Evolutionary conservation across 257 asterid species (phyloP).

Genomic region (Capsicum rhomboideum): DNA sequence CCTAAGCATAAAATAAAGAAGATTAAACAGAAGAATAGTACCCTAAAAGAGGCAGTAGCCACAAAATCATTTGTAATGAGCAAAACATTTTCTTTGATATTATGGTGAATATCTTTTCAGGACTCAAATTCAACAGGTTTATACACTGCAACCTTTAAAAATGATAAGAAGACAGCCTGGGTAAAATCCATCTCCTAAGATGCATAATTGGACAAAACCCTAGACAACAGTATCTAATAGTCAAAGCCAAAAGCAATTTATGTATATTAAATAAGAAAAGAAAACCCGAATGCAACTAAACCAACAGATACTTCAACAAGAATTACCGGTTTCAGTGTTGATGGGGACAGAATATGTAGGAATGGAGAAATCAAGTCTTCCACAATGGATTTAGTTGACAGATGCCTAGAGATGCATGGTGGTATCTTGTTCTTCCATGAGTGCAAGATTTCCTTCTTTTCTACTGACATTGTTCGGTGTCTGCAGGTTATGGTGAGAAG

Average conservation of each 20-base stretch:
- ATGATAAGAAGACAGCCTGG: neutral
- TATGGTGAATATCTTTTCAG: neutral
- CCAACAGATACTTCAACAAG: conserved; percentile 1
- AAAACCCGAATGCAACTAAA: neutral
- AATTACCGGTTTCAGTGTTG: conserved; percentile 82
- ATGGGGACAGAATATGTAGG: conserved; percentile 83
- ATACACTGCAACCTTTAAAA: neutral
- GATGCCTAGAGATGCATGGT: conserved; percentile 83
- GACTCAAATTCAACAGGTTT: neutral
- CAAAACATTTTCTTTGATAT: neutral
- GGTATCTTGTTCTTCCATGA: conserved; percentile 69
- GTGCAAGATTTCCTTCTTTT: conserved; percentile 66
- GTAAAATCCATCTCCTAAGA: neutral
- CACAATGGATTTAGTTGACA: conserved; percentile 65
- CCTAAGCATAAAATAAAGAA: neutral
- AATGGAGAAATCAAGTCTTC: conserved; percentile 76
- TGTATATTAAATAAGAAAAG: neutral
- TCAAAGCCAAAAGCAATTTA: neutral
- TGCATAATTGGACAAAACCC: neutral
- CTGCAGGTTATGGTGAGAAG: conserved; percentile 30
- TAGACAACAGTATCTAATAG: neutral
- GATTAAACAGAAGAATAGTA: neutral
- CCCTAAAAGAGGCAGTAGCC: neutral
- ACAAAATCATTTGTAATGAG: neutral
- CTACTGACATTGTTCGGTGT: conserved; percentile 49